Evolutionary conservation across 345 rosid genomes (phyloP).

Genomic region (Melaleuca alternifolia): DNA sequence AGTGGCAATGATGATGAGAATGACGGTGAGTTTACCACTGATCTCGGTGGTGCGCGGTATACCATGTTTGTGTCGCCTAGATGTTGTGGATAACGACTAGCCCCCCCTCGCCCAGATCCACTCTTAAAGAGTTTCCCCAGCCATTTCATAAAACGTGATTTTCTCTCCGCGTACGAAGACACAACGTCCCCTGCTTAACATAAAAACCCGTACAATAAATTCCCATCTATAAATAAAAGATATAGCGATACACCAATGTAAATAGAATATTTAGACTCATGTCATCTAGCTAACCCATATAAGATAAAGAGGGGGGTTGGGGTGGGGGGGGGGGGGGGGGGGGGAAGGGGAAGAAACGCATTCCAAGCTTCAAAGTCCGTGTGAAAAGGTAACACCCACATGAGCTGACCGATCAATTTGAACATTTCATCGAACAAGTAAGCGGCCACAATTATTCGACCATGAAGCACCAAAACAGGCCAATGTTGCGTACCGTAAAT

Average conservation of each 20-base stretch:
- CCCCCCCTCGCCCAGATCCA: conserved; percentile 34
- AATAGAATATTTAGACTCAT: background rate
- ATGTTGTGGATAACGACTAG: conserved; percentile 44
- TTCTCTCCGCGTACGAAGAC: conserved; percentile 62
- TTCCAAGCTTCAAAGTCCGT: background rate
- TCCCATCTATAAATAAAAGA: background rate
- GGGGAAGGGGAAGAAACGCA: background rate
- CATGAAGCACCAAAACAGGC: background rate
- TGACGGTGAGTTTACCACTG: conserved; percentile 33
- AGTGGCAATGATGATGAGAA: background rate
- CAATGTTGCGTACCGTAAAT: conserved; percentile 41
- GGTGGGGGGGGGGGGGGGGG: background rate
- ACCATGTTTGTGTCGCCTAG: conserved; percentile 78
- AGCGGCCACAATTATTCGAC: background rate
- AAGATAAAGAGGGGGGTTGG: background rate
- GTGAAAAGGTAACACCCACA: background rate
- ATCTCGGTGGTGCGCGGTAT: conserved; percentile 52
- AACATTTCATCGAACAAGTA: background rate
- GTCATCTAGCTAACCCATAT: background rate
- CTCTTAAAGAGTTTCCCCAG: conserved; percentile 71
- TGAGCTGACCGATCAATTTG: background rate
- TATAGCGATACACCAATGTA: background rate
- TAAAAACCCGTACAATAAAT: background rate
- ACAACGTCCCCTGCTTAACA: conserved; percentile 62
- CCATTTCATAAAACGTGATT: conserved; percentile 90